Evolutionary conservation across 73 alveolate genomes (phyloP).

Genomic region (Breviolum minutum): DNA sequence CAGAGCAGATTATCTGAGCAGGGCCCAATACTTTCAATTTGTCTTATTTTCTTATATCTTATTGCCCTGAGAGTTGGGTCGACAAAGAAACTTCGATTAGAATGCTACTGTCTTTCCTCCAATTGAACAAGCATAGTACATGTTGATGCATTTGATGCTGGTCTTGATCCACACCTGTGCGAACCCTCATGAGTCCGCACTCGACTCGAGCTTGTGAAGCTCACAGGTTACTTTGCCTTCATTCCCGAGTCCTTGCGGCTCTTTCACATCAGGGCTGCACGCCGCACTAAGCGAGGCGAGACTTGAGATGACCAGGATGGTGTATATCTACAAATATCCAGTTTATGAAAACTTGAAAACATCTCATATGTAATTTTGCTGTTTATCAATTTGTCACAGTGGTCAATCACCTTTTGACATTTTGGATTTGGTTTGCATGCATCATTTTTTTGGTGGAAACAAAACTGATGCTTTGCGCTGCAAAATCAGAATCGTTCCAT

Average conservation of each 20-base stretch:
- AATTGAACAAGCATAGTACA: background rate
- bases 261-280: slow-evolving; percentile 81
- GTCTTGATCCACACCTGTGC: background rate
- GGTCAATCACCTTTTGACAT: no score
- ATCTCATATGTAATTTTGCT: no score
- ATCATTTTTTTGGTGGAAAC: background rate
- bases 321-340: no score
- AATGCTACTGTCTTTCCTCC: background rate
- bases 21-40: background rate
- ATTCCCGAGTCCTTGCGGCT: slow-evolving; percentile 75
- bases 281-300: background rate
- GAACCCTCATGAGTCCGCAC: background rate
- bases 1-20: background rate
- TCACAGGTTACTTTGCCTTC: slow-evolving; percentile 53
- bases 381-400: no score
- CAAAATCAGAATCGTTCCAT: background rate
- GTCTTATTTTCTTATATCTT: background rate
- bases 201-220: no score
- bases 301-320: no score
- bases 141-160: background rate
- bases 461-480: background rate
- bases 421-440: background rate
- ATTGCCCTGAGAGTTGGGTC: no score
- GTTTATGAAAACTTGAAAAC: no score
- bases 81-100: background rate